Base-by-base conservation (phyloP, 2,329 filamentous ascomycete genomes). In the Rhexocercosporidium sp. region DNA sequence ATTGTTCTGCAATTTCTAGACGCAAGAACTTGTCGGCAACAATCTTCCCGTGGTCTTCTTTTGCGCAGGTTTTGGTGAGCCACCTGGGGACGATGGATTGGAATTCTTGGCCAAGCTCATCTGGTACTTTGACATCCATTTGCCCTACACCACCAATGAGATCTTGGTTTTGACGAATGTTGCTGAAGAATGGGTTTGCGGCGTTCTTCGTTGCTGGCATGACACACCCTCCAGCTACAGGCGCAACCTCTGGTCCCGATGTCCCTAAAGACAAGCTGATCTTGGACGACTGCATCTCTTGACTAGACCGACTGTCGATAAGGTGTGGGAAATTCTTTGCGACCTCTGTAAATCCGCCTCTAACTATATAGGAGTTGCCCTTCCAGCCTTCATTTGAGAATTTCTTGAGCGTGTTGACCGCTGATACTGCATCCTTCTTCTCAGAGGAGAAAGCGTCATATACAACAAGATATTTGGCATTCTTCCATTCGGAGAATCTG, bases 101-200 rank as follows among this genome's bases (percentile, higher is more conserved):
- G 3, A 80, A 78, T 6, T 79, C 77, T 22, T 81, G 78, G 1
- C 82, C 83, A 72, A 90, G 79, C 20, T 79, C 75, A n/a, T 79
- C 75, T 3, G 90, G 90, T 54, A 86, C 79, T 73, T 87, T 88
- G 66, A 92, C 75, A 51, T 88, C 85, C 74, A 90, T 88, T 74
- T 97, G 94, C 0, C 96, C 96, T 12, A 98, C 95, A 22, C 96
- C 96, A 72, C 93, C 94, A 37, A 96, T 91, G 20, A 99, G 83
- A 76, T 98, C 96, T 88, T 96, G 95, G 71, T 98, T 97, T 78
- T 98, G 96, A 51, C 96, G 89, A 73, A 99, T 98, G 71, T 97
- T 98, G 69, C 90, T 89, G 78, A 98, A 98, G 81, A 99, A 98
- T 0, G 95, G 94, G 74, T 96, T 97, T 0, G 89, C 85, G 0